A percentile compares a stretch with the other conserved stretches of the same genome.
These are phyloP conservation scores for Echites panduratus DNA, from an alignment of 257 asterid species.

Conservation along the genomic window DNA sequence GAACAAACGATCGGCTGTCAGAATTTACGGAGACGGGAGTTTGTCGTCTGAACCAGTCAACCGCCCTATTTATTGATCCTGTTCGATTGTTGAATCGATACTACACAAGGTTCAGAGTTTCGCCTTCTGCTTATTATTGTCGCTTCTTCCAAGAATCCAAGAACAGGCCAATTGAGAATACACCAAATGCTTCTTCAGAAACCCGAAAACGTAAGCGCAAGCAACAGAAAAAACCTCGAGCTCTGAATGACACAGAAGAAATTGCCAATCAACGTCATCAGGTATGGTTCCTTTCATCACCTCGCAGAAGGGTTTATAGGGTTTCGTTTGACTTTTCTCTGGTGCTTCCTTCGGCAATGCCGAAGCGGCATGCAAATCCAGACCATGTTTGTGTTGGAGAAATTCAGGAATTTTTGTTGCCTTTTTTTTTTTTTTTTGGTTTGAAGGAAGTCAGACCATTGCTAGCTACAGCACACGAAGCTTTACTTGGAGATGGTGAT, in stretches of 20 bases:
- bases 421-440: too few species aligned
- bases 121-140: slow-evolving; percentile 62
- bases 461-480: slow-evolving; percentile 66
- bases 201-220: slow-evolving; percentile 57
- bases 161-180: not conserved
- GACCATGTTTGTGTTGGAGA: too few species aligned
- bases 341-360: too few species aligned
- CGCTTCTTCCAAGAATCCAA: slow-evolving; percentile 50
- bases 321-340: not conserved
- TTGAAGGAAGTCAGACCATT: slow-evolving; percentile 53
- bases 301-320: not conserved
- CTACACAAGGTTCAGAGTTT: slow-evolving; percentile 61
- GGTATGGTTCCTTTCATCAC: slow-evolving; percentile 26
- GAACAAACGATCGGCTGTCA: slow-evolving; percentile 23
- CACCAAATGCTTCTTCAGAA: slow-evolving; percentile 10
- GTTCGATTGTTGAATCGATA: slow-evolving; percentile 71
- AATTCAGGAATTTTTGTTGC: not conserved
- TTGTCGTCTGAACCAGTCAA: slow-evolving; percentile 34
- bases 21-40: slow-evolving; percentile 47
- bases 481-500: slow-evolving; percentile 42
- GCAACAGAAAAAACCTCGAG: slow-evolving; percentile 30
- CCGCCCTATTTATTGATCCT: slow-evolving; percentile 61
- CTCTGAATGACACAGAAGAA: slow-evolving; percentile 56
- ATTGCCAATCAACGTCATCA: slow-evolving; percentile 80
- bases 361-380: not conserved